Percentiles rank a stretch among this genome's conserved stretches.
Evolutionary conservation across 2,329 filamentous ascomycete species (phyloP).

Genomic region (Sporothrix variecibatus): DNA sequence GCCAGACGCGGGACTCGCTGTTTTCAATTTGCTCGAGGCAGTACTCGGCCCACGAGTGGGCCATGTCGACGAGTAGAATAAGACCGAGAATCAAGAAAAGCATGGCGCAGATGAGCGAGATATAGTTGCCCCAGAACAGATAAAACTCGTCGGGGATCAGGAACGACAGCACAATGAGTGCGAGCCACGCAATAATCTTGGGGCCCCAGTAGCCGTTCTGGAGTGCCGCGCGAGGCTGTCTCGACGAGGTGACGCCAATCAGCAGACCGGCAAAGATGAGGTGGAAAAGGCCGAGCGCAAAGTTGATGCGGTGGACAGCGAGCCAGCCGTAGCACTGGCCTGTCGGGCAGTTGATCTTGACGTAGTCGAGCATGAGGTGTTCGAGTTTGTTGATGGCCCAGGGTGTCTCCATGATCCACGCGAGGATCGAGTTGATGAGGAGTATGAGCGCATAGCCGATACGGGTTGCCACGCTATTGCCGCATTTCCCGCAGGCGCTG

Average conservation of each 20-base stretch:
- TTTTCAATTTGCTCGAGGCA: slow-evolving; percentile 93
- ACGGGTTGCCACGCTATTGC: slow-evolving; percentile 94
- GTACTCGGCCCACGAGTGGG: slow-evolving; percentile 96
- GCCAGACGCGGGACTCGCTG: slow-evolving; percentile 81
- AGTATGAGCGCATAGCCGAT: slow-evolving; percentile 95
- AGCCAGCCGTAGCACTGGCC: slow-evolving; percentile 94
- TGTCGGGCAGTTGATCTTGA: slow-evolving; percentile 89
- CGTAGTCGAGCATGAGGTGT: slow-evolving; percentile 89
- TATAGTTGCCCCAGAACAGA: slow-evolving; percentile 92
- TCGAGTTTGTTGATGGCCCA: slow-evolving; percentile 98
- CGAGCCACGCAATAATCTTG: slow-evolving; percentile 87
- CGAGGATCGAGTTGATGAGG: slow-evolving; percentile 92
- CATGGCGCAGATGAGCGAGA: slow-evolving; percentile 84
- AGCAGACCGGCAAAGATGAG: slow-evolving; percentile 81
- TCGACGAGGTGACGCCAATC: slow-evolving; percentile 82
- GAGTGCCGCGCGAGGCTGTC: slow-evolving; percentile 80
- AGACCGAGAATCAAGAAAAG: slow-evolving; percentile 91
- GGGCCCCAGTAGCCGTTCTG: slow-evolving; percentile 99
- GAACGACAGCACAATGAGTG: slow-evolving; percentile 86
- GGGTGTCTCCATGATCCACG: slow-evolving; percentile 98
- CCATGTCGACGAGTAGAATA: slow-evolving; percentile 89
- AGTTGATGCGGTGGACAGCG: slow-evolving; percentile 96
- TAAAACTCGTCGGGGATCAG: slow-evolving; percentile 95
- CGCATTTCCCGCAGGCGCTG: slow-evolving; percentile 93
- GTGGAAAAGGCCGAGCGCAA: slow-evolving; percentile 93